Evolutionary conservation across 208 protist genomes (phyloP).

Genomic region (Phytomonas serpens): DNA sequence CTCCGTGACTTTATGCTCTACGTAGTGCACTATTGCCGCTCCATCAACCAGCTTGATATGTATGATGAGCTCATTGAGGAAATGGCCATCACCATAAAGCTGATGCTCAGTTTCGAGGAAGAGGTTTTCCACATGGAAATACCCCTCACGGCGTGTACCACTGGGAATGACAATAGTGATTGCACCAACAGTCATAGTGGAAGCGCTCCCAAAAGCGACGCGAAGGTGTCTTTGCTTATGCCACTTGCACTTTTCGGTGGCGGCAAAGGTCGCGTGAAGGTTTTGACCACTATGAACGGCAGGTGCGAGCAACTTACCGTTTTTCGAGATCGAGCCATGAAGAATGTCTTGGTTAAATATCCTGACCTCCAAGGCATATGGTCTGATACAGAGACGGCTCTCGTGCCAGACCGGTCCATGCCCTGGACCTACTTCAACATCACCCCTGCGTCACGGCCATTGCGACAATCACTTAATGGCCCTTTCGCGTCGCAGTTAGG

Average conservation of each 20-base stretch:
- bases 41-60: background rate
- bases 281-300: conserved; percentile 57
- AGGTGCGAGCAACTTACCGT: conserved; percentile 67
- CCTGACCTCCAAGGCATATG: conserved; percentile 76
- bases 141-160: background rate
- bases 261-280: conserved; percentile 28
- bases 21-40: conserved; percentile 1
- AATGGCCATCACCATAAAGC: background rate
- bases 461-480: background rate
- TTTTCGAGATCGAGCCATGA: conserved; percentile 64
- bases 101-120: background rate
- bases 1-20: conserved; percentile 10
- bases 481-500: background rate
- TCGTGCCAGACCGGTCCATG: background rate
- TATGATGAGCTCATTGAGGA: conserved; percentile 8
- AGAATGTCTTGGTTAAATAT: conserved; percentile 66
- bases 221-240: conserved; percentile 14
- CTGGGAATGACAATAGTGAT: background rate
- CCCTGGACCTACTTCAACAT: background rate
- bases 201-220: background rate
- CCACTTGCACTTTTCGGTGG: conserved; percentile 59
- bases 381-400: conserved; percentile 17
- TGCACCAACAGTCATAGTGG: background rate
- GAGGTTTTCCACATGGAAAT: conserved; percentile 1
- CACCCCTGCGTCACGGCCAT: background rate